phyloP scores from a whole-genome alignment of 2,329 filamentous ascomycete genomes.

The Penicillium carneum region DNA sequence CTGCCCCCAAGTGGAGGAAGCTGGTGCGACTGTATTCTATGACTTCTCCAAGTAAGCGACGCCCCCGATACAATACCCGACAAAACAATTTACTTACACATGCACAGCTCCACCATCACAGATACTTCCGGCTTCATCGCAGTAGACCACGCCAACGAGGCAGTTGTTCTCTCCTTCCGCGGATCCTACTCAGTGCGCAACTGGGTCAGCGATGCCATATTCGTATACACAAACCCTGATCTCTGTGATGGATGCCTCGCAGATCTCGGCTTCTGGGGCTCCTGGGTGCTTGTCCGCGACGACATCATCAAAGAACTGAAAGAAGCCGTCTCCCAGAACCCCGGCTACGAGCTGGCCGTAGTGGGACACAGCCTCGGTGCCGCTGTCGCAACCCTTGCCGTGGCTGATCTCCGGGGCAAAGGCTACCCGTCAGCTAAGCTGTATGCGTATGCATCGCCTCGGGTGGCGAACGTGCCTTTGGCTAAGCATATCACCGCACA shows the following conservation, averaged over 20 bases:
- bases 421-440: conserved; percentile 61
- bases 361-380: conserved; percentile 74
- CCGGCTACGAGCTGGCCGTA: conserved; percentile 52
- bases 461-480: conserved; percentile 66
- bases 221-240: conserved; percentile 41
- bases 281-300: conserved; percentile 50
- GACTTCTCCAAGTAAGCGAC: conserved; percentile 57
- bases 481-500: conserved; percentile 63
- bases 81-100: background rate
- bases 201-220: conserved; percentile 41
- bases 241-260: conserved; percentile 55
- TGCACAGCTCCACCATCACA: conserved; percentile 31
- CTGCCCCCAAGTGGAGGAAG: conserved; percentile 54
- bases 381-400: conserved; percentile 68
- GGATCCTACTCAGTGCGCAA: conserved; percentile 48
- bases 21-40: conserved; percentile 44
- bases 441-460: conserved; percentile 73
- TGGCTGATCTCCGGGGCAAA: conserved; percentile 61
- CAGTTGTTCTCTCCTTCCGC: conserved; percentile 49
- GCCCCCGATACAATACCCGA: background rate
- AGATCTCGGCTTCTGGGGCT: conserved; percentile 57
- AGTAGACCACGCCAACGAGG: conserved; percentile 54
- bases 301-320: conserved; percentile 49
- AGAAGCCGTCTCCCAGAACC: conserved; percentile 22
- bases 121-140: conserved; percentile 60